These are phyloP conservation scores for Caryocar brasiliense DNA, from an alignment of 441 rosid species.

Conservation along the genomic window DNA sequence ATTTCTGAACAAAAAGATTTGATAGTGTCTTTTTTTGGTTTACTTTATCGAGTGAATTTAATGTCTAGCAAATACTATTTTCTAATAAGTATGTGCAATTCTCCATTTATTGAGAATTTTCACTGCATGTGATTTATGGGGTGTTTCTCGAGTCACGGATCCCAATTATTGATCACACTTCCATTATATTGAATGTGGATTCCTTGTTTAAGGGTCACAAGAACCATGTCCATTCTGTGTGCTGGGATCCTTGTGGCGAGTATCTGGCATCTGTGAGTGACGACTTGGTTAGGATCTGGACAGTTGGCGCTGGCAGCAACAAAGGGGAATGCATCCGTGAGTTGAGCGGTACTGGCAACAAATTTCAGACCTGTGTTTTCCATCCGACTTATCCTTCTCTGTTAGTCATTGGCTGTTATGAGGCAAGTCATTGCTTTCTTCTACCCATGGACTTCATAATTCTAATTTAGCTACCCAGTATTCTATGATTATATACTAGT, in stretches of 20 bases:
- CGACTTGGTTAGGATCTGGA: slow-evolving; percentile 56
- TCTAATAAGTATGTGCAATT: no score
- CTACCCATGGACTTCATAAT: not conserved
- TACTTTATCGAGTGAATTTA: no score
- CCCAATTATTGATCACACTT: no score
- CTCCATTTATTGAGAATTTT: no score
- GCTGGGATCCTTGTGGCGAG: slow-evolving; percentile 60
- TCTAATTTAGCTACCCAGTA: not conserved
- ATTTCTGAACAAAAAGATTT: no score
- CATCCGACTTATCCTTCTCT: slow-evolving; percentile 44
- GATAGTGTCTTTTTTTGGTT: no score
- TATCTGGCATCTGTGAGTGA: slow-evolving; percentile 59
- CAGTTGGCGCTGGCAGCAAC: slow-evolving; percentile 33
- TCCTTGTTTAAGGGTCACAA: slow-evolving; percentile 43
- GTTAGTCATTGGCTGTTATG: slow-evolving; percentile 43
- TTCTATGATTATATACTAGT: no score
- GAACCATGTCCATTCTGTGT: slow-evolving; percentile 34
- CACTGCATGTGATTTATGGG: no score
- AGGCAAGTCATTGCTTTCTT: slow-evolving; percentile 32
- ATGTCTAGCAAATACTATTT: no score
- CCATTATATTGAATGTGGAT: no score
- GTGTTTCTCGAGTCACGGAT: no score
- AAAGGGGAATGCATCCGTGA: slow-evolving; percentile 44
- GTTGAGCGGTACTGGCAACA: slow-evolving; percentile 37
- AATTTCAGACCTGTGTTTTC: slow-evolving; percentile 40